Evolutionary conservation across 768 basidiomycete genomes (phyloP), one percentile per base, ranked within the genome.

Genomic region (Lactarius deliciosus): DNA sequence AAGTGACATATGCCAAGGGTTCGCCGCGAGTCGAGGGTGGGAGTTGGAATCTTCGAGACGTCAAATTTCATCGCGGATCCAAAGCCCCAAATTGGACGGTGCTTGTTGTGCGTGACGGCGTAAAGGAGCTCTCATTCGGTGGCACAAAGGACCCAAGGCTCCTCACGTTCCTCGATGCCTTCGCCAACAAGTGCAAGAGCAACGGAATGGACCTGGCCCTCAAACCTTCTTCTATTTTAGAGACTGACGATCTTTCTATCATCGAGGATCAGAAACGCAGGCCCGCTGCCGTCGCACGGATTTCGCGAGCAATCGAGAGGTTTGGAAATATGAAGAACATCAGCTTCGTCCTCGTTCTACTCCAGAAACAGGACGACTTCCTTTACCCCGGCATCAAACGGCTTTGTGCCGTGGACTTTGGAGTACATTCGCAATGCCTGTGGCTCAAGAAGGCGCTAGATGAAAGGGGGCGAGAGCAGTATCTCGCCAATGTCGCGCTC

Each of bases 301-400:
- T 50, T 50, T 50, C 47, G n/a, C 47, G 8, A 50, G 74, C 71
- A 1, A 60, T 84, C 38, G 61, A 32, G 34, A 0, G 57, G 56
- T 63, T 67, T 57, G 20, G 63, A 5, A 15, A 72, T 65, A 11
- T 68, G 58, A 30, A 72, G 13, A 83, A 79, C 70, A 89, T 89
- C 0, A 82, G 80, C 57, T 87, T 93, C 72, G 74, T 94, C 38
- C 80, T 94, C 34, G 88, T 92, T 6, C 73, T 94, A n/a, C 76
- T 94, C 5, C 86, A 88, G 36, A 80, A 77, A 57, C 75, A 81
- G 15, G 92, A 94, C 72, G 88, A 89, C 59, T 86, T 74, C 70
- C 88, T 94, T 57, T 94, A 94, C 73, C 87, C 90, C 2, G 90
- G 87, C 9, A 85, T 94, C 74, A 92, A 94, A 82, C 83, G 83